These are phyloP conservation scores for Populus hybrid DNA, from an alignment of 441 rosid species.

Conservation along the genomic window DNA sequence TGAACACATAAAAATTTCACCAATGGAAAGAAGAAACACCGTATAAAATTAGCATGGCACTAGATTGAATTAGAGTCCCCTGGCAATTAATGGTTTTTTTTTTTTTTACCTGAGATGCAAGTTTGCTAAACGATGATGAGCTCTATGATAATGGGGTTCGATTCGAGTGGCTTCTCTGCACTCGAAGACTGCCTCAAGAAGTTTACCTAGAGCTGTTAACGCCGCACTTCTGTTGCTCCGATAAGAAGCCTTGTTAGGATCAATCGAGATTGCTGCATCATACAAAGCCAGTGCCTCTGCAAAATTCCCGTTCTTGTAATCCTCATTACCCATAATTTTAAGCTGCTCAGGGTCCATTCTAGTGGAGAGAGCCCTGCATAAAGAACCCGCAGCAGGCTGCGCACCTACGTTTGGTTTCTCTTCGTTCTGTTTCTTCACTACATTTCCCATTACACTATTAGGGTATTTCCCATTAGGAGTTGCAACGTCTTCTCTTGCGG, in stretches of 20 bases:
- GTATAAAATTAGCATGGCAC: not conserved
- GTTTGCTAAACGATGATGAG: constrained; percentile 88
- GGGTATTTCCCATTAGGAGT: constrained; percentile 31
- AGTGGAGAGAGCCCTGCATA: constrained; percentile 83
- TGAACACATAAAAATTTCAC: no score
- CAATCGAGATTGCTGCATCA: constrained; percentile 93
- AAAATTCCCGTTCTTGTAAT: constrained; percentile 89
- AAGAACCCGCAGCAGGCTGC: constrained; percentile 37
- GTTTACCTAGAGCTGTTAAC: constrained; percentile 71
- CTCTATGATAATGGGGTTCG: constrained; percentile 83
- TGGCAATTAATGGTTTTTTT: not conserved
- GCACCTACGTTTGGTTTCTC: constrained; percentile 26
- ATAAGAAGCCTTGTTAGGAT: constrained; percentile 79
- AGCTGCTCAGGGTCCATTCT: constrained; percentile 95
- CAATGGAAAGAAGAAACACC: not conserved
- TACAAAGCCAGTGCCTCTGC: constrained; percentile 88
- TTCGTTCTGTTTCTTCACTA: constrained; percentile 31
- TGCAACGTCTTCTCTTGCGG: constrained; percentile 17
- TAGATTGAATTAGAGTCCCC: not conserved
- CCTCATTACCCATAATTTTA: constrained; percentile 95
- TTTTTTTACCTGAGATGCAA: constrained; percentile 62
- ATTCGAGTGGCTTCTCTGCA: constrained; percentile 87
- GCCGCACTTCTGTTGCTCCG: constrained; percentile 95
- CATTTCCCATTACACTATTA: constrained; percentile 51
- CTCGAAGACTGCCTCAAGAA: constrained; percentile 86